A percentile compares a stretch with the other conserved stretches of the same genome.
Conservation (phyloP, 2,329 filamentous ascomycete genomes). For the Aspergillus puulaauensis region DNA sequence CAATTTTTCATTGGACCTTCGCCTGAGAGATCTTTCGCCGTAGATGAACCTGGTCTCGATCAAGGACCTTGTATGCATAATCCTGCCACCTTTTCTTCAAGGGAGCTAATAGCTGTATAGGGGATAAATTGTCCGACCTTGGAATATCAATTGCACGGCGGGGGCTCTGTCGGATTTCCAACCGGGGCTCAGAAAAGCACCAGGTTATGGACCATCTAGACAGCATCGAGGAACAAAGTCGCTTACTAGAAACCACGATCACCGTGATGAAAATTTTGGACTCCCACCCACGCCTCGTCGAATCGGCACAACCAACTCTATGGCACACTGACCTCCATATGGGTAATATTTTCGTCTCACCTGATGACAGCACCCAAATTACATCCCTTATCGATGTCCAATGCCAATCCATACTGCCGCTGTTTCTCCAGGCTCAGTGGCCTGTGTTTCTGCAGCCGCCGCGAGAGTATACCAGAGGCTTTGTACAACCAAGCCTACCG, state of each 20-base stretch:
- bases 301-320: slow-evolving; percentile 19
- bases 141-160: background rate
- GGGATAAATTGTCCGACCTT: background rate
- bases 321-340: slow-evolving; percentile 22
- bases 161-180: background rate
- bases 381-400: slow-evolving; percentile 26
- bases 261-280: background rate
- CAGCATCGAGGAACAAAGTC: background rate
- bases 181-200: no score
- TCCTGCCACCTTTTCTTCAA: no score
- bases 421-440: slow-evolving; percentile 28
- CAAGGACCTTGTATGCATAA: no score
- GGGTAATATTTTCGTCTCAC: slow-evolving; percentile 33
- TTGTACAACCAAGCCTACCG: slow-evolving; percentile 9
- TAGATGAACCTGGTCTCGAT: no score
- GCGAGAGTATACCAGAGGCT: slow-evolving; percentile 17
- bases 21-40: no score
- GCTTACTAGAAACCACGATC: background rate
- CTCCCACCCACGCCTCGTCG: background rate
- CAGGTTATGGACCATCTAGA: background rate
- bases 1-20: no score
- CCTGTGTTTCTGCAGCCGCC: slow-evolving; percentile 27
- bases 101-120: background rate
- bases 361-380: slow-evolving; percentile 20
- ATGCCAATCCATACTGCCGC: slow-evolving; percentile 23